Conservation (phyloP, 768 basidiomycete genomes). For the Cystofilobasidium macerans region DNA sequence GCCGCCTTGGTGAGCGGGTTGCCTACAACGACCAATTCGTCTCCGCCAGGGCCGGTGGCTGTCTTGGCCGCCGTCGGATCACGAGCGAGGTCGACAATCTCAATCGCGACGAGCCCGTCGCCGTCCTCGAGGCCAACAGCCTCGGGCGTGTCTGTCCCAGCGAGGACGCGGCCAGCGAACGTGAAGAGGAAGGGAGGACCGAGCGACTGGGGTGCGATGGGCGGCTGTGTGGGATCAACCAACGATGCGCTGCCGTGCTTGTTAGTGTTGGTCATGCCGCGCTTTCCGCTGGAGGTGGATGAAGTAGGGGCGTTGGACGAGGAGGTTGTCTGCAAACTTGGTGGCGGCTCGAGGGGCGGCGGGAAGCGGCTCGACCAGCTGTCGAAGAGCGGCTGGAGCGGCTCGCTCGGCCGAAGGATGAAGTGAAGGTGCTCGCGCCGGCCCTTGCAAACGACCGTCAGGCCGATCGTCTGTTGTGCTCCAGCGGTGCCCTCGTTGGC, state of each 20-base stretch:
- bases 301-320: background rate
- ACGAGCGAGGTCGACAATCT: constrained; percentile 80
- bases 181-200: constrained; percentile 69
- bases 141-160: constrained; percentile 71
- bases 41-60: background rate
- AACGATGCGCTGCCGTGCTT: no score
- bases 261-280: no score
- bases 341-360: background rate
- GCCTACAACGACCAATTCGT: background rate
- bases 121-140: constrained; percentile 78
- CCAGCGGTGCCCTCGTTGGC: background rate
- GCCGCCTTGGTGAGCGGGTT: constrained; percentile 4
- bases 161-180: constrained; percentile 66
- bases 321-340: no score
- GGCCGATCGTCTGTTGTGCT: background rate
- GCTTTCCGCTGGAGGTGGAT: background rate
- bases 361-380: background rate
- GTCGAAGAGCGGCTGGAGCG: background rate
- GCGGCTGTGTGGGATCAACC: no score
- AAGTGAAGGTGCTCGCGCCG: constrained; percentile 5
- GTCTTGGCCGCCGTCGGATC: no score
- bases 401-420: background rate
- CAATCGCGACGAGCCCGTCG: constrained; percentile 78
- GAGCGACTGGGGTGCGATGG: background rate
- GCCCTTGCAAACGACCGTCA: constrained; percentile 1